Conservation (phyloP, 352 stramenopile species). For the Ophiocytium majus region DNA sequence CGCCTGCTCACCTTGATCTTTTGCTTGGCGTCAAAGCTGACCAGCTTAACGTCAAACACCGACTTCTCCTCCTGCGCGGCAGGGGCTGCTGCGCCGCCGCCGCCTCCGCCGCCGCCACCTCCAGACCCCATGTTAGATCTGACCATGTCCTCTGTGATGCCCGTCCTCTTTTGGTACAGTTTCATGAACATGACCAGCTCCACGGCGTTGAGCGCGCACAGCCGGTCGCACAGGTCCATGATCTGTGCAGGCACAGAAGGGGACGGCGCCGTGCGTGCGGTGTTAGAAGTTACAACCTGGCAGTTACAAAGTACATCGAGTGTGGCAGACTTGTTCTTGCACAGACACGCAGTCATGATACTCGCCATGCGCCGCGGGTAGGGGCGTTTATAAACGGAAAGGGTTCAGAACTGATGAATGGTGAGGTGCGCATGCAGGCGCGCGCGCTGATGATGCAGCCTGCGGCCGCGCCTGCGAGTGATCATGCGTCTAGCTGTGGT, state of each 20-base stretch:
- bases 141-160: background rate
- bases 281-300: too few species aligned
- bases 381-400: too few species aligned
- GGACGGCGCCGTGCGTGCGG: background rate
- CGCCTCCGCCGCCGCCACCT: background rate
- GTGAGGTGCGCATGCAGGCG: too few species aligned
- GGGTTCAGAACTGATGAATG: too few species aligned
- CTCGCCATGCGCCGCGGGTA: too few species aligned
- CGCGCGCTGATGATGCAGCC: too few species aligned
- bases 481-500: too few species aligned
- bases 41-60: conserved; percentile 20
- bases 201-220: background rate
- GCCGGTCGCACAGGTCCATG: background rate
- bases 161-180: conserved; percentile 1
- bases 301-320: too few species aligned
- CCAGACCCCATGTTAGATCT: background rate
- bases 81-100: background rate
- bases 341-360: too few species aligned
- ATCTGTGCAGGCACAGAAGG: background rate
- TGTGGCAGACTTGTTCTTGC: too few species aligned
- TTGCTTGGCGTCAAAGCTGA: background rate
- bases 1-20: conserved; percentile 17
- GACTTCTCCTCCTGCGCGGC: background rate
- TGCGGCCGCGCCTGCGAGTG: too few species aligned
- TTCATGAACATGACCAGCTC: background rate